These are phyloP conservation scores for Laetiporus sulphureus DNA, from an alignment of 1,284 basidiomycete genomes.

Conservation along the genomic window DNA sequence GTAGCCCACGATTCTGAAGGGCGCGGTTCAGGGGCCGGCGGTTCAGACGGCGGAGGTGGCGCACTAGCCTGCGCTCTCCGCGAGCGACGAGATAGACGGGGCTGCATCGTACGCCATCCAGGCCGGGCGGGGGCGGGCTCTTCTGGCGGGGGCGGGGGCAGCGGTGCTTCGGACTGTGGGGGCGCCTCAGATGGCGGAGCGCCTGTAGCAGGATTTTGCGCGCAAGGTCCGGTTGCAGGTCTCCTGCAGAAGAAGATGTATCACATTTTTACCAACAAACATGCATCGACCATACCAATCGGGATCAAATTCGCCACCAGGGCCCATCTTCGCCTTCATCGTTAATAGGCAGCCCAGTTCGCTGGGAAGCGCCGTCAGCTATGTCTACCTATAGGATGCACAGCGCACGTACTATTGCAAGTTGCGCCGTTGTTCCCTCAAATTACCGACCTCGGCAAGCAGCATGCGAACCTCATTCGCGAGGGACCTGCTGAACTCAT, in stretches of 20 bases:
- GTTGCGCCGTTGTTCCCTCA: constrained; percentile 65
- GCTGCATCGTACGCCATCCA: constrained; percentile 7
- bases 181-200: constrained; percentile 4
- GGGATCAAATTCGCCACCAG: constrained; percentile 70
- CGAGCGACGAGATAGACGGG: constrained; percentile 1
- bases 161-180: constrained; percentile 17
- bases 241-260: constrained; percentile 31
- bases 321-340: constrained; percentile 63
- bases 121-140: constrained; percentile 7
- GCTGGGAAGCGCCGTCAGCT: constrained; percentile 28
- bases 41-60: constrained; percentile 18
- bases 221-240: constrained; percentile 30
- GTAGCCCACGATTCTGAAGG: constrained; percentile 45
- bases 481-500: constrained; percentile 74
- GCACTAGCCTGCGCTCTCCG: constrained; percentile 10
- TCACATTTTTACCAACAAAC: constrained; percentile 3
- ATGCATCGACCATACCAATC: constrained; percentile 45
- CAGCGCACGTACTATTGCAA: constrained; percentile 60
- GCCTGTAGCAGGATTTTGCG: constrained; percentile 2
- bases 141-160: constrained; percentile 14
- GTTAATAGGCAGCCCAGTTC: constrained; percentile 63
- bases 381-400: not conserved
- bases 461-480: constrained; percentile 75
- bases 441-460: constrained; percentile 67
- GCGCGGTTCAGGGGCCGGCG: constrained; percentile 3